Evolutionary conservation across 345 rosid species (phyloP), one percentile per base, ranked within the genome.

Genomic region (Gossypium thurberi): DNA sequence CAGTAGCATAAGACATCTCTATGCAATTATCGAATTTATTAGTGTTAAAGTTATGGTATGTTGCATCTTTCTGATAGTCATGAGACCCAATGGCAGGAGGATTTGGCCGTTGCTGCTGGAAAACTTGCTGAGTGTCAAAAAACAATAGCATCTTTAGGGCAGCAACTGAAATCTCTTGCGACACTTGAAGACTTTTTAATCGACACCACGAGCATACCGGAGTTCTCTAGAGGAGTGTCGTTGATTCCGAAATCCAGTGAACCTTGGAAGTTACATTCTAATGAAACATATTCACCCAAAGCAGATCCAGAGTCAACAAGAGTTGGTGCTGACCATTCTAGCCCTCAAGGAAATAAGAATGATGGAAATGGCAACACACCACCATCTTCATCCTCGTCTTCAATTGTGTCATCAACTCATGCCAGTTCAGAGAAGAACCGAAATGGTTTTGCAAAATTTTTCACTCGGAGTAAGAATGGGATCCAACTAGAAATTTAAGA

Each of bases 101-200:
- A 90, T 80, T 70, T 94, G 66, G 87, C 76, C 33, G 81, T 83
- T 47, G 98, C 98, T 37, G 87, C 98, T 3, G 97, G 93, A 76
- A 90, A 87, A 70, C 93, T 92, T 17, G 90, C 93, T 0, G 97
- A 89, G 48, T 94, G 98, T 84, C 98, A 92, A 84, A 89, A 89
- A 79, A 94, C 98, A 53, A 94, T 94, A 77, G 89, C 90, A 53
- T 92, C 98, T 48, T 80, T 94, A 10, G 92, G 95, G 62, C 83
- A 87, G 77, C 98, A 92, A 75, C 80, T 94, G 55, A 88, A 90
- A 52, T 94, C 98, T 75, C 91, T 94, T 61, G 98, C 97, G 74
- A 90, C 98, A 21, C 84, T 92, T 15, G 97, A 94, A 80, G 98
- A 94, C 79, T 94, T 94, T 86, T 85, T 94, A 75, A 82, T 88